Base-by-base conservation (phyloP, 2,329 filamentous ascomycete genomes). In the Colletotrichum sp. region DNA sequence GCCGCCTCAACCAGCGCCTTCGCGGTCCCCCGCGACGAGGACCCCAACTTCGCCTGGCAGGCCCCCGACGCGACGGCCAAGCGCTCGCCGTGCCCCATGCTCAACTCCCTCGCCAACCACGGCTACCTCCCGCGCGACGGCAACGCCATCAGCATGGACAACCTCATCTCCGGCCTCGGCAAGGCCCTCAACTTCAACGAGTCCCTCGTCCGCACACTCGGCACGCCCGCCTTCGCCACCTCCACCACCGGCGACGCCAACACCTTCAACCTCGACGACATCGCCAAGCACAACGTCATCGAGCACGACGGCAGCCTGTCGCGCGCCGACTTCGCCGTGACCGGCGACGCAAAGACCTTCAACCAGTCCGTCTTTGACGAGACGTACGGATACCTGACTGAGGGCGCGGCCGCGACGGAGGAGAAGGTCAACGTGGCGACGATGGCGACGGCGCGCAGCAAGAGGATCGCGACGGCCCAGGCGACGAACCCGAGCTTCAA, bases 31-130 rank as follows among this genome's bases (percentile, higher is more conserved):
- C 67, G 66, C 52, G 66, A 60, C 55, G 61, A 55, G 15, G 55
- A 55, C 30, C 36, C 72, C 30, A 21, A 69, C 30, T 64, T 64
- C 70, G 63, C 64, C 39, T 75, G 70, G 69, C 26, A 59, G 8
- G 63, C 73, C 43, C 73, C 73, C n/a, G 70, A 57, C 13, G 70
- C 43, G 16, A 8, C 34, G 15, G 73, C 92, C 2, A 93, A 93
- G 55, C 75, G 79, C 13, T 66, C 72, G 10, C 79, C 79, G 8
- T 80, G 79, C 69, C 79, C 78, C 13, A 79, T 80, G 78, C 70
- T 80, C 18, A 80, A 80, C 72, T 78, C 78, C 3, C 76, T 80
- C 36, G 79, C 79, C 36, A 78, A 80, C 59, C 79, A 80, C 72
- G 79, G 78, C 61, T 80, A 79, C 65, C 57, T 80, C 74, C 76